A percentile compares a stretch with the other conserved stretches of the same genome.
These are phyloP conservation scores for Corchorus capsularis DNA, from an alignment of 345 rosid species.

Conservation along the genomic window DNA sequence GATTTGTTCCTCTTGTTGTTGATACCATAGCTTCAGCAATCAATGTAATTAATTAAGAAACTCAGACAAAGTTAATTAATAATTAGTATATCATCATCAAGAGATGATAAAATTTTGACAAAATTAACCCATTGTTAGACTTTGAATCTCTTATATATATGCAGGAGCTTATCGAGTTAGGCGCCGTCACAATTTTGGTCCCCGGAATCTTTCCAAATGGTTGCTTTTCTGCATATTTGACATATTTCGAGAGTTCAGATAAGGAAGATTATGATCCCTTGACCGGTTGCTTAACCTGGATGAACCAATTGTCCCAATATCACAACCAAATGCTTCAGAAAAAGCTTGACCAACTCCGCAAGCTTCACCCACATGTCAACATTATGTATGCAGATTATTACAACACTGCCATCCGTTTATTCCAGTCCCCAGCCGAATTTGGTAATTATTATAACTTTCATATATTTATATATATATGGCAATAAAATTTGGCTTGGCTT, in stretches of 20 bases:
- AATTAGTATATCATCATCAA: no score
- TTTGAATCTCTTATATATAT: no score
- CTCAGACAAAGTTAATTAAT: no score
- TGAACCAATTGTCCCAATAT: slow-evolving; percentile 37
- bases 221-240: slow-evolving; percentile 36
- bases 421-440: slow-evolving; percentile 31
- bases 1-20: slow-evolving; percentile 39
- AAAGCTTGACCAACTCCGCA: slow-evolving; percentile 25
- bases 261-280: slow-evolving; percentile 33
- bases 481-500: no score
- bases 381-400: slow-evolving; percentile 48
- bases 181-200: slow-evolving; percentile 45
- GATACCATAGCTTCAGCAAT: slow-evolving; percentile 37
- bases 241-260: slow-evolving; percentile 27
- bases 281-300: slow-evolving; percentile 47
- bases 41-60: slow-evolving; percentile 31
- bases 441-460: no score
- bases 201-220: slow-evolving; percentile 51
- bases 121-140: no score
- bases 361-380: slow-evolving; percentile 33
- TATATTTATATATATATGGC: no score
- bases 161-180: slow-evolving; percentile 50
- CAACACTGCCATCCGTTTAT: slow-evolving; percentile 31
- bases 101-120: no score
- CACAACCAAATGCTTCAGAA: slow-evolving; percentile 39